Evolutionary conservation across 805 yeast species (phyloP).

Genomic region (Phaffomyces opuntiae): DNA sequence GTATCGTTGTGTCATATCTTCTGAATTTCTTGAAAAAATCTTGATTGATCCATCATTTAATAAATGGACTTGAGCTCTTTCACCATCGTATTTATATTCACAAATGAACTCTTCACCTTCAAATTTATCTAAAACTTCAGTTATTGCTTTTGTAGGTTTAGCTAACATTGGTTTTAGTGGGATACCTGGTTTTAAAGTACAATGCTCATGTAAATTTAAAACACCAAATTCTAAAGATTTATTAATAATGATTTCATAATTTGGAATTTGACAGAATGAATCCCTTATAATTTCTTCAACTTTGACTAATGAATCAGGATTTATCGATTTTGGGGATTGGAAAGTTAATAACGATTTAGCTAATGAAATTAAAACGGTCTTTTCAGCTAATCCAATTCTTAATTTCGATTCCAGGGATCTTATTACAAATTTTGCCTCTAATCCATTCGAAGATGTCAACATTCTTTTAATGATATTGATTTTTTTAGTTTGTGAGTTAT

Average conservation of each 20-base stretch:
- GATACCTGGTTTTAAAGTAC: conserved; percentile 81
- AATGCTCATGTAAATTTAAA: conserved; percentile 52
- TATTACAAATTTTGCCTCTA: conserved; percentile 86
- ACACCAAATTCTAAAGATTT: conserved; percentile 66
- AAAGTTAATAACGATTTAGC: conserved; percentile 73
- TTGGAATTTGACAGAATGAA: conserved; percentile 85
- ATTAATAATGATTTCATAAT: conserved; percentile 72
- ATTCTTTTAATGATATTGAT: conserved; percentile 72
- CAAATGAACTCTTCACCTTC: conserved; percentile 83
- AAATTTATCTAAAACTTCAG: conserved; percentile 88
- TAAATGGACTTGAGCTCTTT: conserved; percentile 90
- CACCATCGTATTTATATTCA: conserved; percentile 97
- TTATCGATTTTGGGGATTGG: conserved; percentile 37
- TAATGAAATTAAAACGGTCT: conserved; percentile 76
- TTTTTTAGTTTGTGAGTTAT: conserved; percentile 74
- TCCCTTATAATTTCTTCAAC: conserved; percentile 81
- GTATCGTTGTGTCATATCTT: conserved; percentile 92
- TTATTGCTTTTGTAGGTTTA: conserved; percentile 89
- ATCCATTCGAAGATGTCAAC: conserved; percentile 78
- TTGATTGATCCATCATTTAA: conserved; percentile 56
- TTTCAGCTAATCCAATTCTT: conserved; percentile 91
- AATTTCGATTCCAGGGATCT: conserved; percentile 89
- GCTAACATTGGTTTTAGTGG: conserved; percentile 98
- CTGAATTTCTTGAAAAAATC: conserved; percentile 90
- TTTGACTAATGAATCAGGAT: conserved; percentile 38